Conservation (phyloP, 352 stramenopile species). For the Pythium aristosporum region DNA sequence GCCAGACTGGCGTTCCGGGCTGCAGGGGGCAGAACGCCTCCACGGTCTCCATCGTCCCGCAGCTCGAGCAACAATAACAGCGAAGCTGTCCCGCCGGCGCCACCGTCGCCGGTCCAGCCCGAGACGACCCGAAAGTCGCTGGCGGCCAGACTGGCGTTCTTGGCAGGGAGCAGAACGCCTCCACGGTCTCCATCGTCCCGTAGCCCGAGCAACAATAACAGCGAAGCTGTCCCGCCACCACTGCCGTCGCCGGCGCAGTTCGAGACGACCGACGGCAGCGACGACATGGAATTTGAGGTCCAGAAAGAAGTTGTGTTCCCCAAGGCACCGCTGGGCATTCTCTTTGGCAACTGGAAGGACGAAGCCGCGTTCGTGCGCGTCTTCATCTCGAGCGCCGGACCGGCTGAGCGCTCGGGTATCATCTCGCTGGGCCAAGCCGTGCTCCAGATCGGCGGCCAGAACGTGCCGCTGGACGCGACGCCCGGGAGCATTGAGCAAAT, state of each 20-base stretch:
- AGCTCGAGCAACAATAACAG: background rate
- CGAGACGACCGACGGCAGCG: background rate
- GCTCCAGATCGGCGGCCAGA: slow-evolving; percentile 74
- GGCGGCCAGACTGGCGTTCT: background rate
- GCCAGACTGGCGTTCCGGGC: background rate
- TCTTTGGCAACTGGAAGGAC: slow-evolving; percentile 84
- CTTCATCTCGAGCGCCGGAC: slow-evolving; percentile 76
- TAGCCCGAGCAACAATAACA: background rate
- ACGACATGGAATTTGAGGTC: slow-evolving; percentile 20
- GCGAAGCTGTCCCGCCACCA: background rate
- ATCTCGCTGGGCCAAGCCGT: slow-evolving; percentile 63
- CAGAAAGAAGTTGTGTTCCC: slow-evolving; percentile 64
- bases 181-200: background rate
- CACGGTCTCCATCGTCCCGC: background rate
- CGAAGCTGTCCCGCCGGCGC: background rate
- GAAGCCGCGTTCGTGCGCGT: slow-evolving; percentile 73
- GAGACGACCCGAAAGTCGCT: background rate
- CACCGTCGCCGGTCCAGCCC: background rate
- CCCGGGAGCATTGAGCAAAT: slow-evolving; percentile 63
- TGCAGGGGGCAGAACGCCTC: background rate
- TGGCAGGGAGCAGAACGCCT: background rate
- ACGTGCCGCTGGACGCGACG: slow-evolving; percentile 54
- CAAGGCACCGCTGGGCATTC: slow-evolving; percentile 64
- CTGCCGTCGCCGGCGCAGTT: background rate
- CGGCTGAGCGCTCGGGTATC: slow-evolving; percentile 66